Evolutionary conservation across 2,329 filamentous ascomycete species (phyloP).

Genomic region (Alternaria hordeiaustralica): DNA sequence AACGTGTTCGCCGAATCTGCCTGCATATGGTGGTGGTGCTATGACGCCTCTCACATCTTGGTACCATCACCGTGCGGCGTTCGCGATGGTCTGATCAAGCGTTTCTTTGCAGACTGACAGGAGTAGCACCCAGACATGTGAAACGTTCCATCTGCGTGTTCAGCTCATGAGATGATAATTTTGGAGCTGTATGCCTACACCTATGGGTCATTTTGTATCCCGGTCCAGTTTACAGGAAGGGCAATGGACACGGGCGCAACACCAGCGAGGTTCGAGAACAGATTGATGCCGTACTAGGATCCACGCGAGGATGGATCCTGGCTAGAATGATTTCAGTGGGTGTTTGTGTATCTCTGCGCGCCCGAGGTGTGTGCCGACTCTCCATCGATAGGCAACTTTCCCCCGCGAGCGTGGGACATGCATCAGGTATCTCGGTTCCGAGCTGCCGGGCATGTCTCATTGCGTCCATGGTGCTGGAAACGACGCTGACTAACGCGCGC

Average conservation of each 20-base stretch:
- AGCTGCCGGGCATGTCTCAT: constrained; percentile 22
- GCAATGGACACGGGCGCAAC: neutral
- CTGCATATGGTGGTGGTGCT: neutral
- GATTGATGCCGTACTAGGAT: neutral
- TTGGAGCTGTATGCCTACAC: neutral
- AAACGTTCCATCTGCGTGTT: neutral
- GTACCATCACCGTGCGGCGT: neutral
- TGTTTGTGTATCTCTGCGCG: neutral
- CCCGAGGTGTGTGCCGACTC: neutral
- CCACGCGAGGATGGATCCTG: neutral
- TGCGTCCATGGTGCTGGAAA: constrained; percentile 13
- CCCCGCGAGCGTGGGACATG: neutral
- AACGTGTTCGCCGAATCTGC: neutral
- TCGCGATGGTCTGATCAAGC: neutral
- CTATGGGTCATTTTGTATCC: neutral
- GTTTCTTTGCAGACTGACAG: neutral
- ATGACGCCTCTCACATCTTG: neutral
- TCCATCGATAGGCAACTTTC: neutral
- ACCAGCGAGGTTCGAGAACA: neutral
- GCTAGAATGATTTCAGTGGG: neutral
- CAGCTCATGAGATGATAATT: neutral
- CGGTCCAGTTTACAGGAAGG: neutral
- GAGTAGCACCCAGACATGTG: neutral
- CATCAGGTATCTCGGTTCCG: neutral
- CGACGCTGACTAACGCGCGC: neutral